Conservation (phyloP, 306 rosid genomes). For the Acacia crassicarpa region DNA sequence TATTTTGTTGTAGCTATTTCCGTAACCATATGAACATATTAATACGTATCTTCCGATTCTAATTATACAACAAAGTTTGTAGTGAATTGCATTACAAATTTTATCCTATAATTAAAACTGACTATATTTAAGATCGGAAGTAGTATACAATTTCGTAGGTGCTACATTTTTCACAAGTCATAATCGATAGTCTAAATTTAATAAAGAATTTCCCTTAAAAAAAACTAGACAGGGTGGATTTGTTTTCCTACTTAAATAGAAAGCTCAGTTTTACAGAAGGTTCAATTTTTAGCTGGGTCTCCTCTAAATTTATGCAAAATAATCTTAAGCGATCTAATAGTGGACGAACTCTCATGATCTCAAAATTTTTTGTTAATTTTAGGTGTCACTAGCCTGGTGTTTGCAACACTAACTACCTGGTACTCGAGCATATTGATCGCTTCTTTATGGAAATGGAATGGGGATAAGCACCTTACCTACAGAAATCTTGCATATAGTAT, state of each 20-base stretch:
- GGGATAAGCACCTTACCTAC: slow-evolving; percentile 67
- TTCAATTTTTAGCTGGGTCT: neutral
- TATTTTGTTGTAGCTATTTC: neutral
- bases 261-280: neutral
- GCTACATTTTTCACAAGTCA: neutral
- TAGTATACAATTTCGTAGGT: too few relatives aligned
- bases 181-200: too few relatives aligned
- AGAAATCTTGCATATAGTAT: slow-evolving; percentile 62
- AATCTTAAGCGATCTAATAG: neutral
- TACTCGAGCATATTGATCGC: slow-evolving; percentile 74
- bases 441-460: slow-evolving; percentile 84
- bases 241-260: neutral
- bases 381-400: slow-evolving; percentile 71
- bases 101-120: too few relatives aligned
- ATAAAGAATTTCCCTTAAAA: neutral
- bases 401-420: slow-evolving; percentile 76
- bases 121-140: too few relatives aligned
- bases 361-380: slow-evolving; percentile 6
- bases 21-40: neutral
- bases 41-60: too few relatives aligned
- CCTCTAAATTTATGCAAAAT: neutral
- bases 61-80: too few relatives aligned
- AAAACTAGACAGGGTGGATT: too few relatives aligned
- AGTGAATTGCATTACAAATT: too few relatives aligned
- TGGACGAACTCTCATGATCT: neutral